These are phyloP conservation scores for Candida krabiensis DNA, from an alignment of 805 yeast species.

Conservation along the genomic window DNA sequence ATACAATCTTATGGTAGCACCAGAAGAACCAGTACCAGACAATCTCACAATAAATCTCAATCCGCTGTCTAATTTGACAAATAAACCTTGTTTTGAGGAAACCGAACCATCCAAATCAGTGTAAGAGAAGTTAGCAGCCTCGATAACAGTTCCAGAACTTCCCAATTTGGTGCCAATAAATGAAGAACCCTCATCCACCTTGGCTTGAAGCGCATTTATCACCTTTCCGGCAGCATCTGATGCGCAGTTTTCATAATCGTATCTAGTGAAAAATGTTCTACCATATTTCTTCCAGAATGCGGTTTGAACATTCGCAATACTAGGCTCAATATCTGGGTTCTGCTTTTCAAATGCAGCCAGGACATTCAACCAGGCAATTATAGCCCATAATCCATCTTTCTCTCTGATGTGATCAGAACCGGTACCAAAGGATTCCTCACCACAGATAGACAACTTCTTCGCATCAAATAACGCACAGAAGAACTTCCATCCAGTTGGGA, in stretches of 20 bases:
- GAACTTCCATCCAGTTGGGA: conserved; percentile 99
- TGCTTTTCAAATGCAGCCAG: conserved; percentile 73
- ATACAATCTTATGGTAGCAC: conserved; percentile 94
- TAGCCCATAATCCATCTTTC: conserved; percentile 98
- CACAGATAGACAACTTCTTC: conserved; percentile 90
- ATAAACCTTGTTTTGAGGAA: conserved; percentile 84
- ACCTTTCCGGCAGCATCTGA: conserved; percentile 73
- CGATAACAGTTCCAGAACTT: conserved; percentile 53
- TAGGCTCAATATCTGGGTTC: conserved; percentile 48
- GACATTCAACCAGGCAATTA: conserved; percentile 94
- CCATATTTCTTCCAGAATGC: conserved; percentile 92
- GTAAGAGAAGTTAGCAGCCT: conserved; percentile 87
- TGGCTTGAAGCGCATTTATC: conserved; percentile 49
- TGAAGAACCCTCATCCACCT: conserved; percentile 32
- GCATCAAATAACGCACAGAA: conserved; percentile 95
- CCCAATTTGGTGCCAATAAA: conserved; percentile 55
- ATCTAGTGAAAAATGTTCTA: conserved; percentile 94
- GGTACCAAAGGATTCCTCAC: conserved; percentile 97
- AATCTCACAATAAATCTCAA: conserved; percentile 84
- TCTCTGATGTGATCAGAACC: conserved; percentile 97
- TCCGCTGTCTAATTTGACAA: conserved; percentile 76
- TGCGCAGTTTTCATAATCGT: conserved; percentile 85
- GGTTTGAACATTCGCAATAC: conserved; percentile 77
- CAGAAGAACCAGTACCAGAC: conserved; percentile 97
- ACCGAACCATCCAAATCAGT: conserved; percentile 95